These are phyloP conservation scores for Hymenoscyphus occultus DNA, from an alignment of 2,329 filamentous ascomycete genomes.

Conservation along the genomic window DNA sequence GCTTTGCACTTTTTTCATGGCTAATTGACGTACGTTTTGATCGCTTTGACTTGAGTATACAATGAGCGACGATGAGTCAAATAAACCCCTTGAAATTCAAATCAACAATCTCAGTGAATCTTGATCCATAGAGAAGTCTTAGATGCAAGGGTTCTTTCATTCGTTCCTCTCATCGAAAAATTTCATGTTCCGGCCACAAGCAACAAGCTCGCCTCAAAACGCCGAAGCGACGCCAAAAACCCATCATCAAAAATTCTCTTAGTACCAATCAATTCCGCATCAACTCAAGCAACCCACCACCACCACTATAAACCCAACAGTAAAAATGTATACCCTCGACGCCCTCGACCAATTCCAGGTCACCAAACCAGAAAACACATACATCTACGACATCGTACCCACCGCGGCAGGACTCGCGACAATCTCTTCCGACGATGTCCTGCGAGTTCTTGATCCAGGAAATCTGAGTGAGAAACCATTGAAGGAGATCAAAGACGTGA, in stretches of 20 bases:
- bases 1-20: no score
- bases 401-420: slow-evolving; percentile 36
- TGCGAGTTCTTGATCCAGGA: slow-evolving; percentile 61
- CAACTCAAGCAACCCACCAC: not conserved
- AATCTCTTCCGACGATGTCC: slow-evolving; percentile 68
- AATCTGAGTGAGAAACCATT: slow-evolving; percentile 52
- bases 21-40: no score
- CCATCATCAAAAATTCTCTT: not conserved
- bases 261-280: not conserved
- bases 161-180: not conserved
- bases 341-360: slow-evolving; percentile 29
- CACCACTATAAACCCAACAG: slow-evolving; percentile 3
- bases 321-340: slow-evolving; percentile 35
- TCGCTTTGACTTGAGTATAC: no score
- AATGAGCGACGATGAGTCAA: no score
- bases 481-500: slow-evolving; percentile 48
- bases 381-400: slow-evolving; percentile 44
- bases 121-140: not conserved
- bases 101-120: no score
- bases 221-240: not conserved
- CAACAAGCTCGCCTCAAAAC: not conserved
- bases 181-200: not conserved
- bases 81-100: no score
- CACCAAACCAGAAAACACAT: slow-evolving; percentile 34
- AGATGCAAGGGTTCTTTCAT: not conserved